Conservation (phyloP, 805 yeast species). For the Clavispora asparagi region DNA sequence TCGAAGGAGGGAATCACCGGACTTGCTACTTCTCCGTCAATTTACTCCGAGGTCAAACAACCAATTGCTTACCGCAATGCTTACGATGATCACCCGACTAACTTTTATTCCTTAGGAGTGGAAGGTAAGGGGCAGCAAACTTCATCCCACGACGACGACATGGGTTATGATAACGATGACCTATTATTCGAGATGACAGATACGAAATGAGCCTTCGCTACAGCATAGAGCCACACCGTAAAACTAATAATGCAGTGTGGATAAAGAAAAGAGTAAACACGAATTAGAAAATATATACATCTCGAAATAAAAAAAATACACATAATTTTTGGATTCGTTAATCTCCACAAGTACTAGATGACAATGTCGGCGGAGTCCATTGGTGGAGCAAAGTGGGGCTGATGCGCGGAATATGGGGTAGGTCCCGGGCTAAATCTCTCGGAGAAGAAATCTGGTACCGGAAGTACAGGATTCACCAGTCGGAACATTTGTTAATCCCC, state of each 20-base stretch:
- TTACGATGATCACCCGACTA: conserved; percentile 38
- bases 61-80: conserved; percentile 33
- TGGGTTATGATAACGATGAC: conserved; percentile 15
- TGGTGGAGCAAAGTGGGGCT: neutral
- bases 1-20: conserved; percentile 19
- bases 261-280: no score
- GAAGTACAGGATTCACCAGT: neutral
- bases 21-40: conserved; percentile 33
- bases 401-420: conserved; percentile 1
- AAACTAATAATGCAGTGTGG: no score
- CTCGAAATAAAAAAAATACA: no score
- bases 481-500: neutral
- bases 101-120: conserved; percentile 5
- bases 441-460: neutral
- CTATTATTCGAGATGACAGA: conserved; percentile 17
- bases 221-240: no score
- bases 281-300: no score
- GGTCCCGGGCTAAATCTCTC: neutral
- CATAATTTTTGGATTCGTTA: no score
- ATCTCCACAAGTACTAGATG: neutral
- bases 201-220: conserved; percentile 1
- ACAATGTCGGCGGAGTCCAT: neutral
- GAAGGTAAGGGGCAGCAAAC: neutral
- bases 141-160: conserved; percentile 4
- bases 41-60: conserved; percentile 15